Base-by-base conservation (phyloP, 2,329 filamentous ascomycete species). In the Cladophialophora immunda region DNA sequence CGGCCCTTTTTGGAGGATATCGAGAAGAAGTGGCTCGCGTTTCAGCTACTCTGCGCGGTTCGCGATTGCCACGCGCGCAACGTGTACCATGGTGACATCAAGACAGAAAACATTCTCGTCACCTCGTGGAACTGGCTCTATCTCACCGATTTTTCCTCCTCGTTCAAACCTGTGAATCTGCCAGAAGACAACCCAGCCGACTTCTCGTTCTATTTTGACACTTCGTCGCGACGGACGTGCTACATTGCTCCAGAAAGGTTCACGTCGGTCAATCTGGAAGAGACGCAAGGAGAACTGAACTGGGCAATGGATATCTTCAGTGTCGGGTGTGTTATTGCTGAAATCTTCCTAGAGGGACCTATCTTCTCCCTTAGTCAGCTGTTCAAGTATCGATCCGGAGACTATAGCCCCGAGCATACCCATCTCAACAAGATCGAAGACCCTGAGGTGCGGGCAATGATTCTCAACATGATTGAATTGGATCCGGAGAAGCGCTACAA, bases 291-390 rank as follows among this genome's bases (percentile, higher is more conserved):
- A 82, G 87, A 81, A 4, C 81, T 91, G 60, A 90, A 88, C 56
- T 97, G 94, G 94, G 94, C 95, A 41, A 99, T 99, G 96, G 95
- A 99, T 77, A 90, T 99, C 38, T 99, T 99, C 82, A 98, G 95
- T 78, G 91, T 91, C 25, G 95, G 95, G 7, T 99, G 96, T 77
- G 94, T 98, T 45, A 97, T 99, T 74, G 95, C 95, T 1, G 95
- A 99, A 78, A 85, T 99, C 41, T 97, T 99, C 72, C 86, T 98
- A 5, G 95, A 99, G 80, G 87, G 93, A 0, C 94, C 96, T 8
- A 94, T 98, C n/a, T 98, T 99, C 79, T 97, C 89, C n/a, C 85
- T 99, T 11, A 97, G 93, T 73, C 94, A 98, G 78, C 87, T 99
- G 61, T 98, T 94, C 83, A 94, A 94, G 76, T 99, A 97, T 76